Conservation (phyloP, 2,329 filamentous ascomycete species). For the Colletotrichum sansevieriae region DNA sequence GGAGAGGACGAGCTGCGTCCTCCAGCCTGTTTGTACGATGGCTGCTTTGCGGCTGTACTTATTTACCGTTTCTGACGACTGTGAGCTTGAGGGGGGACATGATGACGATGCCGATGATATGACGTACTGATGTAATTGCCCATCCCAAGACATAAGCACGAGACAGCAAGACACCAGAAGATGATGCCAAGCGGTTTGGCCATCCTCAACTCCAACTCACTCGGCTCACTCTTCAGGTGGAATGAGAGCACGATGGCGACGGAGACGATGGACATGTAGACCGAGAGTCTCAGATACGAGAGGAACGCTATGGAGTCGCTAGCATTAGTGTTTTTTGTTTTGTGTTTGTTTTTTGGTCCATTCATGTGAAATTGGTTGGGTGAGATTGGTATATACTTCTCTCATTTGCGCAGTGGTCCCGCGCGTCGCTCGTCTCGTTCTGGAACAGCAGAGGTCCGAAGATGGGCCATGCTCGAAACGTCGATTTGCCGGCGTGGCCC, state of each 20-base stretch:
- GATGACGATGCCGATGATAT: background rate
- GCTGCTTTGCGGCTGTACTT: slow-evolving; percentile 84
- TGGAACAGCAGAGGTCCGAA: slow-evolving; percentile 79
- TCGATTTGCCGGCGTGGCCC: slow-evolving; percentile 48
- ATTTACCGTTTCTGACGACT: slow-evolving; percentile 71
- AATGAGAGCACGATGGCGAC: slow-evolving; percentile 94
- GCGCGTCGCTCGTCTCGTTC: slow-evolving; percentile 79
- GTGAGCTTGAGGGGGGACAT: background rate
- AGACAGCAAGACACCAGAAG: slow-evolving; percentile 86
- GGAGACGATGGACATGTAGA: slow-evolving; percentile 92
- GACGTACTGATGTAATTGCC: slow-evolving; percentile 85
- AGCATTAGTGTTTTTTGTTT: background rate
- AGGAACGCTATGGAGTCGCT: slow-evolving; percentile 72
- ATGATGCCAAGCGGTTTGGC: slow-evolving; percentile 86
- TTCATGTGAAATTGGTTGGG: background rate
- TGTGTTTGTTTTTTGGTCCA: background rate
- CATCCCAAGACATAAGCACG: slow-evolving; percentile 82
- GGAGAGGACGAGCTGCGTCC: slow-evolving; percentile 83
- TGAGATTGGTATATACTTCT: slow-evolving; percentile 65
- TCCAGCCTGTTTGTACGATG: slow-evolving; percentile 93
- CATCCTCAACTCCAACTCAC: slow-evolving; percentile 78
- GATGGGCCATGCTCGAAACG: slow-evolving; percentile 73
- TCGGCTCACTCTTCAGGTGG: slow-evolving; percentile 83
- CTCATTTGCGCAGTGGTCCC: slow-evolving; percentile 85
- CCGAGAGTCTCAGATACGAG: slow-evolving; percentile 87